These are phyloP conservation scores for Bipolaris cookei DNA, from an alignment of 2,329 filamentous ascomycete species.

Conservation along the genomic window DNA sequence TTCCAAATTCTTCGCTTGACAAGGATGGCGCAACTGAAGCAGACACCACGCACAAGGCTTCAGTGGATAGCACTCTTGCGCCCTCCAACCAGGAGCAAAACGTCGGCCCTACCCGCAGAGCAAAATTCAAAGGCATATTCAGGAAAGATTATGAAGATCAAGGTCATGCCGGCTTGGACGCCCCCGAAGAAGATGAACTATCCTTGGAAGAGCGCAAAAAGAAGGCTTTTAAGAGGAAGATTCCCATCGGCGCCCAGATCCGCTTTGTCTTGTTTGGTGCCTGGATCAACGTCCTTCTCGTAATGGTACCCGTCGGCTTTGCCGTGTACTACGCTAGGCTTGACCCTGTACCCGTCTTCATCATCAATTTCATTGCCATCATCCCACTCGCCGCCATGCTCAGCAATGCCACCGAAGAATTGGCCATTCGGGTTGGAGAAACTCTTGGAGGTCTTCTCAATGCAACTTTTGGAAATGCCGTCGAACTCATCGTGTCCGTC, in stretches of 20 bases:
- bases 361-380: slow-evolving; percentile 93
- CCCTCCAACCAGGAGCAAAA: slow-evolving; percentile 17
- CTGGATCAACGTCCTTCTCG: slow-evolving; percentile 83
- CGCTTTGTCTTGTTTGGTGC: slow-evolving; percentile 78
- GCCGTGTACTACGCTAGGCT: slow-evolving; percentile 68
- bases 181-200: slow-evolving; percentile 32
- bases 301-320: slow-evolving; percentile 79
- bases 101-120: slow-evolving; percentile 28
- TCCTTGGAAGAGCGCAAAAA: slow-evolving; percentile 42
- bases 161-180: slow-evolving; percentile 23
- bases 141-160: slow-evolving; percentile 32
- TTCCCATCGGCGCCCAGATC: slow-evolving; percentile 60
- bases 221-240: slow-evolving; percentile 42
- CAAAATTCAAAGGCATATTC: slow-evolving; percentile 44
- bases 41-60: slow-evolving; percentile 26
- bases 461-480: slow-evolving; percentile 89
- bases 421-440: slow-evolving; percentile 78
- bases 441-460: slow-evolving; percentile 88
- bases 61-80: slow-evolving; percentile 33
- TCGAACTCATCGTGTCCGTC: slow-evolving; percentile 87
- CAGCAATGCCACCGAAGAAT: slow-evolving; percentile 87
- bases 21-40: slow-evolving; percentile 14
- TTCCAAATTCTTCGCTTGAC: slow-evolving; percentile 16
- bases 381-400: slow-evolving; percentile 87
- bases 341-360: slow-evolving; percentile 63